Percentiles rank a stretch among this genome's conserved stretches.
These are phyloP conservation scores for Pestalotiopsis sp. DNA, from an alignment of 2,329 filamentous ascomycete genomes.

Conservation along the genomic window DNA sequence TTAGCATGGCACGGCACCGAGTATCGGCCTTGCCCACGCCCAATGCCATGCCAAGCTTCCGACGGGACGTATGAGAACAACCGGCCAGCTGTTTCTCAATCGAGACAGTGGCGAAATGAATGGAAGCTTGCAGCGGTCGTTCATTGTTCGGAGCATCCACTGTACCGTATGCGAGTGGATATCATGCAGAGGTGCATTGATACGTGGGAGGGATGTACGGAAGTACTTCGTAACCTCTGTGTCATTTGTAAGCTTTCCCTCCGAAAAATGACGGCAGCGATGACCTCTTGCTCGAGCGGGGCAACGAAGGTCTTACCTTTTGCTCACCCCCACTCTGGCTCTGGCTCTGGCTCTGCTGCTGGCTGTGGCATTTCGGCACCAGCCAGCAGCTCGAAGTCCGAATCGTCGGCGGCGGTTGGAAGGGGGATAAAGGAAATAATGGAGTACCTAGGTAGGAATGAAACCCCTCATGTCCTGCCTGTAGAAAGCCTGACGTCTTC, in stretches of 20 bases:
- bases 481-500: slow-evolving; percentile 1
- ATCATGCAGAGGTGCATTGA: neutral
- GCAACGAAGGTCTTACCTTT: neutral
- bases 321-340: neutral
- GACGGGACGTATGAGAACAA: neutral
- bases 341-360: neutral
- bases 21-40: neutral
- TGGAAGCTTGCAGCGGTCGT: neutral
- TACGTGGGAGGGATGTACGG: neutral
- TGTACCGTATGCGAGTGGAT: neutral
- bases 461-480: slow-evolving; percentile 6
- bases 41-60: neutral
- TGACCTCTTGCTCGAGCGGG: slow-evolving; percentile 8
- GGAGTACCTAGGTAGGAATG: slow-evolving; percentile 5
- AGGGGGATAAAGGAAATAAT: neutral
- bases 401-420: slow-evolving; percentile 4
- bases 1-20: neutral
- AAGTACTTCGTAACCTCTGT: neutral
- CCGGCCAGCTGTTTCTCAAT: neutral
- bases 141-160: neutral
- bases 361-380: neutral
- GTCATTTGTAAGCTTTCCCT: slow-evolving; percentile 6
- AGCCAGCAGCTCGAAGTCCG: slow-evolving; percentile 1
- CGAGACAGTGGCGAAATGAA: neutral
- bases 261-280: slow-evolving; percentile 9